Evolutionary conservation across 768 basidiomycete genomes (phyloP).

Genomic region (Boletus sp.): DNA sequence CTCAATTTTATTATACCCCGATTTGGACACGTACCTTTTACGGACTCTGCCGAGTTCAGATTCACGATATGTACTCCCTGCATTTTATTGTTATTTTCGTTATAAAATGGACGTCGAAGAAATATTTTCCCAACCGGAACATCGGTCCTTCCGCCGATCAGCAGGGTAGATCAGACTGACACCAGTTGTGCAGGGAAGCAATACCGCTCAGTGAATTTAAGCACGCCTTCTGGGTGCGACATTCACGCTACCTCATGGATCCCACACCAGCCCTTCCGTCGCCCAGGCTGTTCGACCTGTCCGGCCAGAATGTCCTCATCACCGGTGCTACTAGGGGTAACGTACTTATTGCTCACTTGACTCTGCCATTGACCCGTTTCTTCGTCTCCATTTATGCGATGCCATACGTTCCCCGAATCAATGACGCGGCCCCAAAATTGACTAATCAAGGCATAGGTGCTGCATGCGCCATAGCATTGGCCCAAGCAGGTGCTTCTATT

Average conservation of each 20-base stretch:
- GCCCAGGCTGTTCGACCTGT: conserved; percentile 63
- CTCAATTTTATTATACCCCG: conserved; percentile 21
- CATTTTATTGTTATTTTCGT: conserved; percentile 6
- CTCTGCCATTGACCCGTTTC: conserved; percentile 5
- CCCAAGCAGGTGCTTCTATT: conserved; percentile 51
- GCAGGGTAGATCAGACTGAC: conserved; percentile 23
- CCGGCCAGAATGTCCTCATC: conserved; percentile 66
- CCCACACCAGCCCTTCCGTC: conserved; percentile 48
- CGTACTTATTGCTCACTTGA: conserved; percentile 22
- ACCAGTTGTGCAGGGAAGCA: neutral
- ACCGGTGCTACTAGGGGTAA: conserved; percentile 79
- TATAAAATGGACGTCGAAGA: neutral
- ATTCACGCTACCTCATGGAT: conserved; percentile 40
- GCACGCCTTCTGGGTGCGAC: conserved; percentile 11
- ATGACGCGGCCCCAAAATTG: neutral
- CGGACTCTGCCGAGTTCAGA: conserved; percentile 11
- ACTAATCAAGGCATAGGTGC: conserved; percentile 48
- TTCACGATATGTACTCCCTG: conserved; percentile 13
- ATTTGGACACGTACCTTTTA: conserved; percentile 18
- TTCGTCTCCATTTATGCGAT: conserved; percentile 13
- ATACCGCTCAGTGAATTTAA: conserved; percentile 18
- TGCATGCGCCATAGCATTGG: conserved; percentile 52
- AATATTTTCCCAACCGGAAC: conserved; percentile 16
- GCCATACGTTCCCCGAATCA: conserved; percentile 7
- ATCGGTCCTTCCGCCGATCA: conserved; percentile 33